A percentile compares a stretch with the other conserved stretches of the same genome.
These are phyloP conservation scores for Schizophyllum commune DNA, from an alignment of 1,284 basidiomycete genomes.

Conservation along the genomic window DNA sequence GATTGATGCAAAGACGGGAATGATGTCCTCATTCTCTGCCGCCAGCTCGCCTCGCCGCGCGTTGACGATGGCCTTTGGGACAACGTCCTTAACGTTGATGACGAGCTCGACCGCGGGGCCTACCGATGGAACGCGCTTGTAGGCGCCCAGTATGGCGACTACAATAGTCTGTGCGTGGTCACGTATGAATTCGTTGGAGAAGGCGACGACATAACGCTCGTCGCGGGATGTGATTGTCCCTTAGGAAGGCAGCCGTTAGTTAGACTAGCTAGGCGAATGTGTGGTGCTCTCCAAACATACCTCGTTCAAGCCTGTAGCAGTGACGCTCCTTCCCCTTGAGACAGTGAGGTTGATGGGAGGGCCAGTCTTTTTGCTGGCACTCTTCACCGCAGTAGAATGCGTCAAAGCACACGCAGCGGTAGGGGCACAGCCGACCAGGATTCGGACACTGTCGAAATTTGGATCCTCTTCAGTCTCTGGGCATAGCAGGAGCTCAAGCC, in stretches of 20 bases:
- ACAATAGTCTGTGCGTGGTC: background rate
- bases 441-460: no score
- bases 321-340: background rate
- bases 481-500: no score
- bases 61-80: background rate
- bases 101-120: background rate
- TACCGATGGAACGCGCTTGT: background rate
- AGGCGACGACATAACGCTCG: background rate
- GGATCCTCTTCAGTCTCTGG: no score
- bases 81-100: background rate
- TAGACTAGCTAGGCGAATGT: background rate
- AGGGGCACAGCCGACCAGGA: no score
- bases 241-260: background rate
- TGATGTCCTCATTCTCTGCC: background rate
- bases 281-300: background rate
- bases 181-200: background rate
- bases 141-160: background rate
- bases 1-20: background rate
- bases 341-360: background rate
- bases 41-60: background rate
- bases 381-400: background rate
- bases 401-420: background rate
- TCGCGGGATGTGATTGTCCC: background rate
- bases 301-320: background rate
- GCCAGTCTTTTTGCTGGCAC: background rate